These are phyloP conservation scores for Penicillium psychrosexuale DNA, from an alignment of 2,329 filamentous ascomycete genomes.

Conservation along the genomic window DNA sequence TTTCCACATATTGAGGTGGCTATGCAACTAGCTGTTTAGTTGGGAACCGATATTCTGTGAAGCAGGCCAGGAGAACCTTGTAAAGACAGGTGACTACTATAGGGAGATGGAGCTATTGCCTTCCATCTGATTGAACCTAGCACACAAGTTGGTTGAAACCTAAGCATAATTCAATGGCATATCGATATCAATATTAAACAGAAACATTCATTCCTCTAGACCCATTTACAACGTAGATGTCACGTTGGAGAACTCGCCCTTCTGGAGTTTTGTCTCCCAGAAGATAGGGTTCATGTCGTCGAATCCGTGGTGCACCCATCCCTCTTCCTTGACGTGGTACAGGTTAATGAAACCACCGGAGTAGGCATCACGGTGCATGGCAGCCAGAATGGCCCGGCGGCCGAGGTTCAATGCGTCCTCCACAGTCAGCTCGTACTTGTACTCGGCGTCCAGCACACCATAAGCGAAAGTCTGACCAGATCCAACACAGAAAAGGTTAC, in stretches of 20 bases:
- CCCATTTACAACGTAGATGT: slow-evolving; percentile 62
- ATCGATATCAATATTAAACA: slow-evolving; percentile 21
- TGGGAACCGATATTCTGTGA: neutral
- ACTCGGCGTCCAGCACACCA: slow-evolving; percentile 94
- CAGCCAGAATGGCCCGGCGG: slow-evolving; percentile 86
- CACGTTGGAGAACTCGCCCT: slow-evolving; percentile 97
- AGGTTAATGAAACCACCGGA: slow-evolving; percentile 98
- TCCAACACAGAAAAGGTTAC: slow-evolving; percentile 97
- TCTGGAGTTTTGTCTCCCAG: slow-evolving; percentile 98
- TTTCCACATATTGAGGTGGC: slow-evolving; percentile 20
- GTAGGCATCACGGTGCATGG: slow-evolving; percentile 96
- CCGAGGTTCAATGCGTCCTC: slow-evolving; percentile 90
- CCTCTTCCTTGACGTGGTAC: slow-evolving; percentile 98
- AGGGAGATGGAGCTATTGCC: neutral
- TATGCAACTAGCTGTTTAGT: slow-evolving; percentile 22
- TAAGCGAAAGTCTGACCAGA: slow-evolving; percentile 99
- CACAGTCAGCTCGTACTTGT: slow-evolving; percentile 80
- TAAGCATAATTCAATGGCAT: slow-evolving; percentile 9
- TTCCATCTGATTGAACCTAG: neutral
- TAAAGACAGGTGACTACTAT: neutral
- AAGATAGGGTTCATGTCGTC: slow-evolving; percentile 98
- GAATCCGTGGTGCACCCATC: slow-evolving; percentile 99
- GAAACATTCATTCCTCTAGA: slow-evolving; percentile 5
- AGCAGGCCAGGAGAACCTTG: neutral
- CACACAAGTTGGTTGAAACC: neutral